Base-by-base conservation (phyloP, 768 basidiomycete genomes). In the Calocera viscosa region DNA sequence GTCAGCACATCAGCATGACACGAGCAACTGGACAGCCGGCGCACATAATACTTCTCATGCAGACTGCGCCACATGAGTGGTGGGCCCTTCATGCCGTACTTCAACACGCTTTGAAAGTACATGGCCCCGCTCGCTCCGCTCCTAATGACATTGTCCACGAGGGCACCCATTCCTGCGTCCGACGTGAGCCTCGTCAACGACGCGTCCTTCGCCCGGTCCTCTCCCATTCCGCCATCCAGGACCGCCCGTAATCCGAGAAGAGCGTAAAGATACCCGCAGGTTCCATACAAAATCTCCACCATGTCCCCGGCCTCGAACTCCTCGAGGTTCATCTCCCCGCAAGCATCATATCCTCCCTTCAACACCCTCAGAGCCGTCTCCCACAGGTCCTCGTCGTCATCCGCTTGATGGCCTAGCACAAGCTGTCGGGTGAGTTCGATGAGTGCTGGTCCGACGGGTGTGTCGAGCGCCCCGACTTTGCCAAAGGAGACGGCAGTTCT, bases 221-320 rank as follows among this genome's bases (percentile, higher is more conserved):
- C 53, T 7, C 53, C 53, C 2, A 28, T 2, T 5, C 53, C 53
- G 10, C 5, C 24, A 32, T 60, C 53, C 11, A 60, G 24, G 14
- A 32, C 26, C 16, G 53, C 24, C 10, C 26, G 11, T 19, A 60
- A 19, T 16, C 53, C 53, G 2, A 60, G 26, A 5, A 28, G 53
- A 2, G 5, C 53, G 53, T 60, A 60, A 12, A 60, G 53, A 19
- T 28, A 60, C 11, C 53, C 53, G 30, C 14, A 28, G 26, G 53
- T 32, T 2, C 53, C 53, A 26, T 60, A 60, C 10, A 60, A 26
- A 10, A 60, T 26, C 30, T 60, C 53, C 10, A 26, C 53, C 53
- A 60, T 26, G 22, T 60, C 53, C 24, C 53, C 53, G 7, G 24
- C 53, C 30, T 60, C 53, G 53, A 60, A 60, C 53, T 60, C 53